phyloP scores from a whole-genome alignment of 345 rosid species.

The Eucalyptus melliodora region DNA sequence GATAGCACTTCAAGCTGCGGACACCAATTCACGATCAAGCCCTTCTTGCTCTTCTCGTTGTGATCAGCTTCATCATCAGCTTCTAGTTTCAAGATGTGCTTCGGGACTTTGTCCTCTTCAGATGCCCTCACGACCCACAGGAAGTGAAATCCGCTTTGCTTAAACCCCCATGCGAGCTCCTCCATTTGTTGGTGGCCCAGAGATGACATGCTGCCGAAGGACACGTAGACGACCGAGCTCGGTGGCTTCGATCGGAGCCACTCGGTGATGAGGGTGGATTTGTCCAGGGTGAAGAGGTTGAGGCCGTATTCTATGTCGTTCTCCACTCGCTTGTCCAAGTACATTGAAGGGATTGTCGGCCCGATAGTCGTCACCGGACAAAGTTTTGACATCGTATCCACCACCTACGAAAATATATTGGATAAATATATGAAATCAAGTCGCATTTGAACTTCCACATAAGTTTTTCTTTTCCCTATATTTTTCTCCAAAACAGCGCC shows the following conservation, averaged over 20 bases:
- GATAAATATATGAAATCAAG: background rate
- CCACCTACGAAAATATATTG: conserved; percentile 9
- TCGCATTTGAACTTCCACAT: background rate
- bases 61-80: background rate
- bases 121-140: conserved; percentile 45
- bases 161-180: conserved; percentile 35
- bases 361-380: conserved; percentile 34
- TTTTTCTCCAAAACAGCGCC: background rate
- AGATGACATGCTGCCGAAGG: conserved; percentile 62
- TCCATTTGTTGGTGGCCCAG: conserved; percentile 28
- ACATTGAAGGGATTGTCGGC: conserved; percentile 56
- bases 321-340: conserved; percentile 32
- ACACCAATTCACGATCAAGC: conserved; percentile 36
- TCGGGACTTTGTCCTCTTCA: conserved; percentile 24
- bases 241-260: conserved; percentile 42
- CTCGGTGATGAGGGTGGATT: background rate
- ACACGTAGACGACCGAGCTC: conserved; percentile 41
- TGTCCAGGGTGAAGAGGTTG: conserved; percentile 21
- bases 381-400: conserved; percentile 22
- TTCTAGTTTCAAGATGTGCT: background rate
- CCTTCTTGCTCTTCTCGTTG: conserved; percentile 1
- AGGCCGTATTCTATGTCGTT: conserved; percentile 36
- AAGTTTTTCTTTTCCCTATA: background rate
- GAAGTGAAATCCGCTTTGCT: conserved; percentile 12
- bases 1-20: conserved; percentile 42